These are phyloP conservation scores for Zygosaccharomyces sapae DNA, from an alignment of 1,139 yeast species.

Conservation along the genomic window DNA sequence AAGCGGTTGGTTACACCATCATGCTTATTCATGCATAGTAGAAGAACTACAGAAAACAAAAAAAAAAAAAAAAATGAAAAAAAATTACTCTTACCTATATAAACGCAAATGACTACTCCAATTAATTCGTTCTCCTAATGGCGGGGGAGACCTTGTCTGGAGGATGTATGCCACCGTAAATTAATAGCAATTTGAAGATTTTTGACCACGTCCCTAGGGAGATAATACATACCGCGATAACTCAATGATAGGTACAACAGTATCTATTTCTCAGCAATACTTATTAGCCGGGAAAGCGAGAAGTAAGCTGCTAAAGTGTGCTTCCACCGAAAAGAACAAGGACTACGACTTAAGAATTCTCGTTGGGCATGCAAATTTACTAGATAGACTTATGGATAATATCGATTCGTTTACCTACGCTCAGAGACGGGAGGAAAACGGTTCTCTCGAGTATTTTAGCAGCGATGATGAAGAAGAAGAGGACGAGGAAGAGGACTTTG, in stretches of 20 bases:
- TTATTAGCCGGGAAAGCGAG: constrained; percentile 25
- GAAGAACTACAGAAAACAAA: too few relatives aligned
- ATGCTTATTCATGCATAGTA: not conserved
- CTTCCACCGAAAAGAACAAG: constrained; percentile 17
- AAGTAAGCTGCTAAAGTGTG: constrained; percentile 23
- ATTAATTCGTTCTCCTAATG: too few relatives aligned
- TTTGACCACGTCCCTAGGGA: too few relatives aligned
- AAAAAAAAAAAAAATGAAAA: not conserved
- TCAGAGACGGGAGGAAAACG: constrained; percentile 2
- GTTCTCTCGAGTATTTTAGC: constrained; percentile 9
- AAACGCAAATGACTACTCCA: too few relatives aligned
- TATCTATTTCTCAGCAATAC: constrained; percentile 21
- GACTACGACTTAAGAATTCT: constrained; percentile 27
- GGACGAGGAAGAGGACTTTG: constrained; percentile 11
- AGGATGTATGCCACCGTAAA: too few relatives aligned
- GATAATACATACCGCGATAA: not conserved
- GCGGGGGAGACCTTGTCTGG: too few relatives aligned
- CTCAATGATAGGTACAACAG: constrained; percentile 10
- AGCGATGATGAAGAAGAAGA: constrained; percentile 9
- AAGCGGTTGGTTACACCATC: not conserved
- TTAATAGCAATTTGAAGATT: too few relatives aligned
- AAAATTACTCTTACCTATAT: not conserved
- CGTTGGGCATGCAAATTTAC: constrained; percentile 34
- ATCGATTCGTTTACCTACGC: constrained; percentile 12
- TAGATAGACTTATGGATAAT: constrained; percentile 26